Evolutionary conservation across 2,329 filamentous ascomycete species (phyloP), one percentile per base, ranked within the genome.

Genomic region (Fusarium sororula): DNA sequence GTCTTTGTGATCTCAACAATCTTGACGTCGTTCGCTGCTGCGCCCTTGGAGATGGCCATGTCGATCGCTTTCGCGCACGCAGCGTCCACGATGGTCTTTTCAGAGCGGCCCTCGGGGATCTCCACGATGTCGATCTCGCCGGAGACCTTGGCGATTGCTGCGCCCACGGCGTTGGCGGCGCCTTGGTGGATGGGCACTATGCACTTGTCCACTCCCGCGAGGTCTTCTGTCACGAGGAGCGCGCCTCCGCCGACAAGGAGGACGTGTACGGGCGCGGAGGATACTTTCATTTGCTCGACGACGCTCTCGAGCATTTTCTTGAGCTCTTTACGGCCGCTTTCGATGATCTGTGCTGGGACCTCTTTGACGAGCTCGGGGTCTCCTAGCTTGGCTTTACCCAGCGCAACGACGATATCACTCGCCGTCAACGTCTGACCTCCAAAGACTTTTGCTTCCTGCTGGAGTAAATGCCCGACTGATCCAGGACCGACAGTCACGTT

Each of bases 151-250:
- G 87, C 87, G 38, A 89, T 89, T 0, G 89, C 89, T 2, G 89
- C 89, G 11, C 89, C 89, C 6, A 91, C 87, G 0, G 89, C 89
- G 77, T 91, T 91, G 7, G 89, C 89, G 2, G 87, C 88, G 63
- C 87, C 87, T 37, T 88, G 83, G 56, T 86, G 86, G 5, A 85
- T 83, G 2, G 89, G 89, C 9, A 84, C 81, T 13, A 88, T 86
- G 63, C 87, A 85, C 68, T 86, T 82, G 12, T 84, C 82, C 1
- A 89, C 88, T 1, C 87, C 88, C 2, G 82, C 80, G 12, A 90
- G 82, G 2, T 81, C 74, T 10, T 86, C 82, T 2, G 86, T 84
- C 6, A 87, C 85, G 5, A 90, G 78, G 1, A 90, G 82, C 2
- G 87, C 85, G 9, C 89, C 89, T 10, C 89, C 89, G 5, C 89